A percentile compares a stretch with the other conserved stretches of the same genome.
Conservation (phyloP, 768 basidiomycete genomes). For the Suillus brevipes region DNA sequence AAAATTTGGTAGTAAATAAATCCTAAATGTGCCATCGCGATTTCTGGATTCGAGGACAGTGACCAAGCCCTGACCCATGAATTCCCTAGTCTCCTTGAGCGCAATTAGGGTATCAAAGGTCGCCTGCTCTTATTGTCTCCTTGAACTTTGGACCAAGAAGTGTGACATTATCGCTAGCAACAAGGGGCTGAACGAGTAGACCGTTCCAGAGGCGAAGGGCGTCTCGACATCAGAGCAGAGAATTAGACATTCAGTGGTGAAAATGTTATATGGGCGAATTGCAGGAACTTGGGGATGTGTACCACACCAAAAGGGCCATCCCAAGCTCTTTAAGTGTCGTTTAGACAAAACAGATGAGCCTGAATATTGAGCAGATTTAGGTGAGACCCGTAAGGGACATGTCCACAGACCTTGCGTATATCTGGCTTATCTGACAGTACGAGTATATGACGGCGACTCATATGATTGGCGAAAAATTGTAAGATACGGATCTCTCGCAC, state of each 20-base stretch:
- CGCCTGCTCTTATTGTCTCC: constrained; percentile 23
- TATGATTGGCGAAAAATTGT: background rate
- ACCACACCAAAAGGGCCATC: background rate
- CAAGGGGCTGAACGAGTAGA: constrained; percentile 25
- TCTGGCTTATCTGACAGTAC: background rate
- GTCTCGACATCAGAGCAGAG: constrained; percentile 34
- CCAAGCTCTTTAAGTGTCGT: background rate
- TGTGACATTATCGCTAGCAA: constrained; percentile 16
- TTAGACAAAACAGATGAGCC: background rate
- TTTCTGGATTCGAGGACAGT: constrained; percentile 27
- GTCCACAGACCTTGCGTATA: background rate
- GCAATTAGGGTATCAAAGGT: constrained; percentile 31
- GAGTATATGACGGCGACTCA: background rate
- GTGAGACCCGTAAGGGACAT: background rate
- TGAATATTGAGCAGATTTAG: background rate
- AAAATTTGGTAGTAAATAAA: constrained; percentile 34
- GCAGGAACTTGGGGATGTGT: background rate
- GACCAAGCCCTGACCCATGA: constrained; percentile 35
- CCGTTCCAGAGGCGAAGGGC: constrained; percentile 32
- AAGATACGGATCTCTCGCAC: background rate
- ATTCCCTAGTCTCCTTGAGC: constrained; percentile 28
- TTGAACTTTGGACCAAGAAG: constrained; percentile 19
- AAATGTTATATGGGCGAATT: constrained; percentile 15
- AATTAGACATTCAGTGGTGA: constrained; percentile 34
- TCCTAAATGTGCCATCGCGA: constrained; percentile 33